phyloP scores from a whole-genome alignment of 208 protist species.

The Trypanosoma congolense region DNA sequence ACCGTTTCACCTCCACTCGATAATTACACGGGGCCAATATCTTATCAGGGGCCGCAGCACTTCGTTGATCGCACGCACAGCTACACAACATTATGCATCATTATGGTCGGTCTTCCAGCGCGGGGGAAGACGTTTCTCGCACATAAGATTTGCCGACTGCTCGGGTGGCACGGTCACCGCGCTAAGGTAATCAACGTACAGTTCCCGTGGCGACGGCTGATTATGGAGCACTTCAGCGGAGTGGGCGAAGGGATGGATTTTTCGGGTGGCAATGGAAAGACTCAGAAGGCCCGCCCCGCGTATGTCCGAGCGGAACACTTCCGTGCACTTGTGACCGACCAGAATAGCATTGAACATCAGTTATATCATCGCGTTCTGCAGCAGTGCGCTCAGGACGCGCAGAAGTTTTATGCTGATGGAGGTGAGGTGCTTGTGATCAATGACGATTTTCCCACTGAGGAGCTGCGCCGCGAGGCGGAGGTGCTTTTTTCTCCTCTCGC shows the following conservation, averaged over 20 bases:
- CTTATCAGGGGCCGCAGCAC: conserved; percentile 71
- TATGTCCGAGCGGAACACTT: conserved; percentile 65
- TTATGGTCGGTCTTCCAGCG: conserved; percentile 89
- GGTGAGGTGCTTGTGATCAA: conserved; percentile 80
- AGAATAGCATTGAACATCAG: conserved; percentile 41
- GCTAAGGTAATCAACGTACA: conserved; percentile 80
- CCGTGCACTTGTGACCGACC: conserved; percentile 40
- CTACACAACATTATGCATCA: conserved; percentile 58
- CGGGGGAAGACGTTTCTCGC: conserved; percentile 88
- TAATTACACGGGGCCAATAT: conserved; percentile 61
- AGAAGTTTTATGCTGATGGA: conserved; percentile 65
- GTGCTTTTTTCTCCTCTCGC: conserved; percentile 43
- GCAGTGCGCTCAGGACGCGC: conserved; percentile 49
- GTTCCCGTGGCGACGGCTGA: conserved; percentile 51
- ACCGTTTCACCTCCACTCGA: conserved; percentile 16
- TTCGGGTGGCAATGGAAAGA: background rate
- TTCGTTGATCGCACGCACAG: conserved; percentile 36
- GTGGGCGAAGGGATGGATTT: conserved; percentile 1
- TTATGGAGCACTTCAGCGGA: conserved; percentile 34
- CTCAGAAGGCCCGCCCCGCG: background rate
- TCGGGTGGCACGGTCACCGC: conserved; percentile 72
- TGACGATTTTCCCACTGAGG: conserved; percentile 78
- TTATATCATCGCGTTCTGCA: conserved; percentile 67
- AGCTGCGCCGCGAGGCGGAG: conserved; percentile 70
- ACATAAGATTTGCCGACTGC: conserved; percentile 83